phyloP scores from a whole-genome alignment of 306 rosid species.

The Citrullus mucosospermus region DNA sequence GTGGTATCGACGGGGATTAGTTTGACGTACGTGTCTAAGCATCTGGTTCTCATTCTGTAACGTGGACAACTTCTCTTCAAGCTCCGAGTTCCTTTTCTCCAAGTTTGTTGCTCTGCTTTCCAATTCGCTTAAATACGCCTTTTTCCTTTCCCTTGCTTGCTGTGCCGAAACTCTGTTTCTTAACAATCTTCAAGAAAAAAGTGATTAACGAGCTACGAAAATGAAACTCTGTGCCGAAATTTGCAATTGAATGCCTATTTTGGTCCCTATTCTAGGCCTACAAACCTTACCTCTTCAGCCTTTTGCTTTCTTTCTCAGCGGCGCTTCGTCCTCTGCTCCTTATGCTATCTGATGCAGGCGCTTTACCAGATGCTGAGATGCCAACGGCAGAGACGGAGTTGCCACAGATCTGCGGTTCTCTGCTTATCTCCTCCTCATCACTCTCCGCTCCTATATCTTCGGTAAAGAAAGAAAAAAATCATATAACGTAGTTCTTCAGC shows the following conservation, averaged over 20 bases:
- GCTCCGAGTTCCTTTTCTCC: constrained; percentile 76
- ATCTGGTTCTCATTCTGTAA: constrained; percentile 95
- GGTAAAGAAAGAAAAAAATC: background rate
- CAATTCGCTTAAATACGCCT: constrained; percentile 76
- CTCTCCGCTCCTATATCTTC: constrained; percentile 52
- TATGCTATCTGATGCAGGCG: constrained; percentile 46
- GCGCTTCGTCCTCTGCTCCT: constrained; percentile 71
- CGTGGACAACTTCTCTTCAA: constrained; percentile 73
- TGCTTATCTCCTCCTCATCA: constrained; percentile 90
- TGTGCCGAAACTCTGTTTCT: constrained; percentile 98
- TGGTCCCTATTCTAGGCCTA: background rate
- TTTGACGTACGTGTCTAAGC: constrained; percentile 77
- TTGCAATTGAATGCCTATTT: background rate
- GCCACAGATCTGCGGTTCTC: constrained; percentile 84
- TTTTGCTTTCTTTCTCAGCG: constrained; percentile 81
- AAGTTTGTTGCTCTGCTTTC: constrained; percentile 61
- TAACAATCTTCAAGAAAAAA: constrained; percentile 33
- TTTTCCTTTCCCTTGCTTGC: constrained; percentile 96
- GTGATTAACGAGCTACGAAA: constrained; percentile 9
- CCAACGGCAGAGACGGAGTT: constrained; percentile 54
- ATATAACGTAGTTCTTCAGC: background rate
- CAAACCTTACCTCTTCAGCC: constrained; percentile 60
- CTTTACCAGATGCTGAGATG: constrained; percentile 48
- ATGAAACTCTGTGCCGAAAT: background rate
- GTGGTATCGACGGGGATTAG: background rate